These are phyloP conservation scores for Spirogloea muscicola DNA, from an alignment of 139 green algal genomes.

Conservation along the genomic window DNA sequence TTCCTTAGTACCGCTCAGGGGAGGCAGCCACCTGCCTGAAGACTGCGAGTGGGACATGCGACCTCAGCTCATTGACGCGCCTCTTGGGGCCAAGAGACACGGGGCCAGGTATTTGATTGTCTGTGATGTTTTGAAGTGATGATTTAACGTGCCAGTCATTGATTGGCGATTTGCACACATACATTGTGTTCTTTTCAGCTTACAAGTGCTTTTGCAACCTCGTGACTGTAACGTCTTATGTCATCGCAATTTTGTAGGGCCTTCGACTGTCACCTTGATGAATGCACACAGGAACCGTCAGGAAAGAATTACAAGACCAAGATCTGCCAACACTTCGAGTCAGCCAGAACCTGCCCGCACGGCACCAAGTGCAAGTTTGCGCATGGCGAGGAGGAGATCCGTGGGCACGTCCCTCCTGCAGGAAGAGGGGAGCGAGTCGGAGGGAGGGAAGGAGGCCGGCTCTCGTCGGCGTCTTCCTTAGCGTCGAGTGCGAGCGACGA, in stretches of 20 bases:
- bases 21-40: too few relatives aligned
- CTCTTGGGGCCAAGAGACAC: too few relatives aligned
- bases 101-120: too few relatives aligned
- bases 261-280: not conserved
- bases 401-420: not conserved
- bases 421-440: not conserved
- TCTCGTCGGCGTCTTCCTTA: not conserved
- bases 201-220: too few relatives aligned
- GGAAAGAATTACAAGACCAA: conserved; percentile 31
- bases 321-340: conserved; percentile 11
- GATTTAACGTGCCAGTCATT: too few relatives aligned
- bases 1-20: too few relatives aligned
- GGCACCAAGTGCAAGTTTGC: conserved; percentile 33
- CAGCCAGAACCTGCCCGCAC: not conserved
- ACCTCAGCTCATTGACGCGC: too few relatives aligned
- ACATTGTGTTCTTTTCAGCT: too few relatives aligned
- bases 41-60: too few relatives aligned
- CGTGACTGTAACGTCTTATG: too few relatives aligned
- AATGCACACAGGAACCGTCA: not conserved
- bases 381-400: conserved; percentile 14
- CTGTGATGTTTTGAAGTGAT: not conserved
- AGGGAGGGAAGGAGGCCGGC: not conserved
- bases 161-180: not conserved
- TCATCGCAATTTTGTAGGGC: too few relatives aligned
- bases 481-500: conserved; percentile 10